Evolutionary conservation across 2,329 filamentous ascomycete genomes (phyloP).

Genomic region (Talaromyces sp.): DNA sequence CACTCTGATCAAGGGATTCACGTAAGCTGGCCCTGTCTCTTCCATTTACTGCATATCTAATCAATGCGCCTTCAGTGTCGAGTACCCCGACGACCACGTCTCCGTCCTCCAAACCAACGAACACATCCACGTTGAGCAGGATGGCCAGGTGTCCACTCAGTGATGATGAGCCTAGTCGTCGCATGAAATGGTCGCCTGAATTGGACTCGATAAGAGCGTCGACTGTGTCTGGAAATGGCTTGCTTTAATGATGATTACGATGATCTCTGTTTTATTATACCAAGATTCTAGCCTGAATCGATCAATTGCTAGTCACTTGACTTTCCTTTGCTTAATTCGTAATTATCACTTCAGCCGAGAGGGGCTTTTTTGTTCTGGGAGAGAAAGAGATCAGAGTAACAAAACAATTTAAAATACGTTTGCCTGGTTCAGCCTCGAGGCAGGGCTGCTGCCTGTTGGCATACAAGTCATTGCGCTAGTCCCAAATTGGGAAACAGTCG

Average conservation of each 20-base stretch:
- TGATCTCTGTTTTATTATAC: conserved; percentile 8
- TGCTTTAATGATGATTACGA: conserved; percentile 5
- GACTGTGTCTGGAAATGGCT: not conserved
- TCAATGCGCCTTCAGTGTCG: conserved; percentile 46
- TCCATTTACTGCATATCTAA: not conserved
- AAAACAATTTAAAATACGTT: not conserved
- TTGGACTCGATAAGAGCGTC: not conserved
- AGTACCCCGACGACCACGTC: conserved; percentile 63
- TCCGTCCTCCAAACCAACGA: conserved; percentile 62
- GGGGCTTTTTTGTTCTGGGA: not conserved
- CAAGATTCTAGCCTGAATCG: not conserved
- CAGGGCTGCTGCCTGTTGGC: not conserved
- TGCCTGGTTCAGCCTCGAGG: not conserved
- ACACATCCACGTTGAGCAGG: conserved; percentile 72
- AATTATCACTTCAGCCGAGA: not conserved
- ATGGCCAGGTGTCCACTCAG: conserved; percentile 53
- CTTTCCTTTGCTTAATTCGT: not conserved
- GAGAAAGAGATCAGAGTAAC: not conserved
- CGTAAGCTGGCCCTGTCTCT: conserved; percentile 55
- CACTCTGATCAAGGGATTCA: conserved; percentile 84
- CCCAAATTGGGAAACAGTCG: not conserved
- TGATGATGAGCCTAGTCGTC: not conserved
- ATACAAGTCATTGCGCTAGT: not conserved
- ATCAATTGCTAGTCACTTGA: not conserved
- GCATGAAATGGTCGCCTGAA: not conserved